phyloP scores from a whole-genome alignment of 208 protist species.

The Leishmania tarentolae region DNA sequence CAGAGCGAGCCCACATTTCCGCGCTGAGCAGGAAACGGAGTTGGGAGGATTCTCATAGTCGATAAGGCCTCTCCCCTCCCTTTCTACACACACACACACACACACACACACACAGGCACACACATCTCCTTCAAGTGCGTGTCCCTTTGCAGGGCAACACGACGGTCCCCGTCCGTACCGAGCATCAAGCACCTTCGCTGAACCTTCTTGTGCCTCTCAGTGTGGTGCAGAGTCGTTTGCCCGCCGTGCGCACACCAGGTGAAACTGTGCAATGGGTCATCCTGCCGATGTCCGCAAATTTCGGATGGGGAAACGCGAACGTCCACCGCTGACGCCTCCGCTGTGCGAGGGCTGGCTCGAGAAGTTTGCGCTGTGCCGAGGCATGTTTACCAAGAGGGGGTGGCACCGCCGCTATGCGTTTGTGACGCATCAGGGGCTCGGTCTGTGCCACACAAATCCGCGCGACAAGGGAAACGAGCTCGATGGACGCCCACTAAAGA shows the following conservation, averaged over 20 bases:
- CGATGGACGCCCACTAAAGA: background rate
- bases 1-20: background rate
- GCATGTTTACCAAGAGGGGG: slow-evolving; percentile 40
- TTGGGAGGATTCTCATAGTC: background rate
- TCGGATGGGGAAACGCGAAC: background rate
- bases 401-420: slow-evolving; percentile 62
- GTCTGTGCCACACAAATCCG: slow-evolving; percentile 39
- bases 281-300: background rate
- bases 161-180: background rate
- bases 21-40: background rate
- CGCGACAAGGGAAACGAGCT: slow-evolving; percentile 18
- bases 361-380: slow-evolving; percentile 55
- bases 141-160: background rate
- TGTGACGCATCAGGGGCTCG: slow-evolving; percentile 48
- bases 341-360: slow-evolving; percentile 71
- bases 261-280: background rate
- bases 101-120: no score
- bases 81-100: background rate
- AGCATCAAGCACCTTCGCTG: background rate
- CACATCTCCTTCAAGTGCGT: background rate
- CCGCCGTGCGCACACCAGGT: background rate
- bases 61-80: background rate
- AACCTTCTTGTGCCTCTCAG: background rate
- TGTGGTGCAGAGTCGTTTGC: background rate
- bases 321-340: background rate